Base-by-base conservation (phyloP, 352 stramenopile species). In the Phytopythium montanum region DNA sequence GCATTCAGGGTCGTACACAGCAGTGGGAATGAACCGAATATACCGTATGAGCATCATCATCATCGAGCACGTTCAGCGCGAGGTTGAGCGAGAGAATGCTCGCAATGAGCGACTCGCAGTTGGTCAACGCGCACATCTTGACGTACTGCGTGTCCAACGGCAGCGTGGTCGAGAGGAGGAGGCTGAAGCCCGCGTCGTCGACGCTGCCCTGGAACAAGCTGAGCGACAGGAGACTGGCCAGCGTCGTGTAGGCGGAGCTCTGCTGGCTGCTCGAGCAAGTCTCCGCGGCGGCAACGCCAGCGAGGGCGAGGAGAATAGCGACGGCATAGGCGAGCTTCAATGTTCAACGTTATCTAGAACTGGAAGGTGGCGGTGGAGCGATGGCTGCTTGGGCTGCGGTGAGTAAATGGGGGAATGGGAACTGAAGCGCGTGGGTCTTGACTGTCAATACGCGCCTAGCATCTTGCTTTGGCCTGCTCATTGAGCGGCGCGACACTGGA, bases 141-240 rank as follows among this genome's bases (percentile, higher is more conserved):
- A 44, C 38, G 14, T 19, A 23, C 38, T 44, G 38, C 16, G n/a
- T 18, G 38, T 44, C 38, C 5, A 6, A 21, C 38, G 38, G 38
- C 38, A 44, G 38, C 18, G 38, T 12, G 7, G 38, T 44, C 38
- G 5, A 44, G 38, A 21, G 38, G 31, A 70, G 58, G 23, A 73
- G 60, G 44, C 54, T 70, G 62, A 69, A 79, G 36, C 64, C 64
- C n/a, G 70, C 71, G 50, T 65, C 65, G 36, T 54, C 60, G 26
- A 46, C 46, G 58, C 67, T 73, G 10, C 56, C 56, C 48, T 62
- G 51, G 56, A 74, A 68, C 49, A 58, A 63, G 54, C 60, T 52
- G 39, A 66, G 56, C 13, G 49, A 65, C 36, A 70, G 33, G 21
- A 75, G 53, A 19, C 61, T 64, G 51, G 59, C 65, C 25, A 75